Evolutionary conservation across 768 basidiomycete species (phyloP), one percentile per base, ranked within the genome.

Genomic region (Crucibulum laeve): DNA sequence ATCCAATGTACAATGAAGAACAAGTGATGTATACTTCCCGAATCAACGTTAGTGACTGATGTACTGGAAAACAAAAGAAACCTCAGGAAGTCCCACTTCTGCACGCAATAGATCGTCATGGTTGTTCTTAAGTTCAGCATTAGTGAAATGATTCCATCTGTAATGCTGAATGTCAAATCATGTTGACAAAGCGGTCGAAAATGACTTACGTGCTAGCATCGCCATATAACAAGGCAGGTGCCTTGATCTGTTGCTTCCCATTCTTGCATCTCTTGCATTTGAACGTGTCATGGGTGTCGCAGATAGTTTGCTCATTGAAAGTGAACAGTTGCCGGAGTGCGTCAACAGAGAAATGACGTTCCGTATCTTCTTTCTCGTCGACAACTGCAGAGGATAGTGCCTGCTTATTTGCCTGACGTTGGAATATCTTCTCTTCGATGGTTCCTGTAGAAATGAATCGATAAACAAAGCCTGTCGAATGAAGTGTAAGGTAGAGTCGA

Each of bases 341-440:
- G 54, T 97, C 92, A 40, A 86, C 57, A 3, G 92, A 91, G 68
- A 97, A 99, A 64, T 98, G 95, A 5, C 95, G 84, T 53, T 95
- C 94, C 0, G 90, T 79, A 55, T 95, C 91, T 67, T 95, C 90
- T 55, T 92, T 93, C 63, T 95, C 92, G 55, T 99, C 95, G 15
- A 99, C 94, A 2, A 98, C 93, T n/a, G 92, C 92, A 1, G 93
- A 93, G 0, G 96, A 98, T 8, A 98, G 78, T 2, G 94, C 91
- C 61, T 95, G 92, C 63, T 99, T 99, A 52, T 84, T 87, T 11
- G 88, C 92, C 65, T 99, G 96, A 36, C 96, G 76, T 62, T 99
- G 96, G 64, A 97, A 98, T 51, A 98, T 96, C 72, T 97, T 98
- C 67, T 98, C 95, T 64, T 98, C 94, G 48, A 98, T 96, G 1